A percentile compares a stretch with the other conserved stretches of the same genome.
These are phyloP conservation scores for Fraxinus excelsior DNA, from an alignment of 257 asterid genomes.

Conservation along the genomic window DNA sequence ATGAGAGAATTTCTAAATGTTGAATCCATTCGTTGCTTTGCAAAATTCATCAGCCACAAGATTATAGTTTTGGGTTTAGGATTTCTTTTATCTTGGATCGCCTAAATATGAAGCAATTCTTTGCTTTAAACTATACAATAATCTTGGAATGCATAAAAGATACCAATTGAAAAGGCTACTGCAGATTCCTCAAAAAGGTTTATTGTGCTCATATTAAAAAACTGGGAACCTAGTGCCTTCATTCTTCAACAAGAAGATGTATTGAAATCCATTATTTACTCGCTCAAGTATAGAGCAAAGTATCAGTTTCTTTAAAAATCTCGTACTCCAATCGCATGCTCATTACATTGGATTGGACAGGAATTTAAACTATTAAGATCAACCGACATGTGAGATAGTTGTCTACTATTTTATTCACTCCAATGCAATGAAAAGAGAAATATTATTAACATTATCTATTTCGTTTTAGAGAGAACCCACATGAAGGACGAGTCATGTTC, in stretches of 20 bases:
- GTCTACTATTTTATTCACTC: not conserved
- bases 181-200: slow-evolving; percentile 15
- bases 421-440: not conserved
- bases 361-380: not conserved
- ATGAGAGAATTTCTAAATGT: slow-evolving; percentile 11
- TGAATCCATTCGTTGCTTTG: slow-evolving; percentile 38
- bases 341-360: not conserved
- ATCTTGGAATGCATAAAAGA: slow-evolving; percentile 13
- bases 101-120: slow-evolving; percentile 56
- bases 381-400: not conserved
- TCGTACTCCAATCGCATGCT: not conserved
- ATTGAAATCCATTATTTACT: not conserved
- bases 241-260: not conserved
- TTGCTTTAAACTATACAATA: slow-evolving; percentile 42
- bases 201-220: not conserved
- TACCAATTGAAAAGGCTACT: slow-evolving; percentile 23
- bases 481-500: not conserved
- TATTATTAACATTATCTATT: not conserved
- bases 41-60: slow-evolving; percentile 48
- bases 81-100: slow-evolving; percentile 63
- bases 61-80: slow-evolving; percentile 58
- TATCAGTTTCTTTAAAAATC: not conserved
- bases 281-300: not conserved
- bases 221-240: not conserved
- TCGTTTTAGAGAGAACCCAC: not conserved